Evolutionary conservation across 768 basidiomycete species (phyloP).

Genomic region (Tubosaeta sp.): DNA sequence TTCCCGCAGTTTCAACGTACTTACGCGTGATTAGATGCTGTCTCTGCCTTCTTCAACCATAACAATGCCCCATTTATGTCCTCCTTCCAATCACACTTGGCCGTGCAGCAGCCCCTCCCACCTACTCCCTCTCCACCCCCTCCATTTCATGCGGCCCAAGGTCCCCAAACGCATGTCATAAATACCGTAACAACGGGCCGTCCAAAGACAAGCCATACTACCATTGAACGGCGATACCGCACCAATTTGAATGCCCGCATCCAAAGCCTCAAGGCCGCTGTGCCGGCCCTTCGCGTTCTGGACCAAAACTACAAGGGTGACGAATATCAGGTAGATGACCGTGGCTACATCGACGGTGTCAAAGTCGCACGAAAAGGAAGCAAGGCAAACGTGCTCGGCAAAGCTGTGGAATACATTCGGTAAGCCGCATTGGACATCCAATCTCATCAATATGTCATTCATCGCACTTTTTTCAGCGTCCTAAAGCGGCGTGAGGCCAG

Average conservation of each 20-base stretch:
- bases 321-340: conserved; percentile 59
- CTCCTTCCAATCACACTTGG: conserved; percentile 34
- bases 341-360: conserved; percentile 90
- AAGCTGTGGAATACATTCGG: conserved; percentile 86
- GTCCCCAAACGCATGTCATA: conserved; percentile 21
- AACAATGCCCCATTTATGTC: conserved; percentile 19
- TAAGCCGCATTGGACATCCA: conserved; percentile 25
- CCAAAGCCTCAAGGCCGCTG: conserved; percentile 71
- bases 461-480: conserved; percentile 42
- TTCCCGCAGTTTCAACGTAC: neutral
- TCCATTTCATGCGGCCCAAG: conserved; percentile 21
- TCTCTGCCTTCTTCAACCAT: conserved; percentile 17
- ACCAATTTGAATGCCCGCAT: conserved; percentile 88
- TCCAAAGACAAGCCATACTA: conserved; percentile 83
- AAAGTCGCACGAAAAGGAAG: conserved; percentile 87
- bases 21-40: conserved; percentile 21
- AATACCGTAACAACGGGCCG: conserved; percentile 15
- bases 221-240: conserved; percentile 83
- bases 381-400: conserved; percentile 87
- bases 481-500: conserved; percentile 74
- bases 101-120: conserved; percentile 21
- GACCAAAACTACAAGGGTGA: conserved; percentile 49
- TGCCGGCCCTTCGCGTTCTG: conserved; percentile 77
- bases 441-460: neutral
- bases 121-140: conserved; percentile 41